A percentile compares a stretch with the other conserved stretches of the same genome.
Conservation (phyloP, 306 rosid genomes). For the Ormosia semicastrata region DNA sequence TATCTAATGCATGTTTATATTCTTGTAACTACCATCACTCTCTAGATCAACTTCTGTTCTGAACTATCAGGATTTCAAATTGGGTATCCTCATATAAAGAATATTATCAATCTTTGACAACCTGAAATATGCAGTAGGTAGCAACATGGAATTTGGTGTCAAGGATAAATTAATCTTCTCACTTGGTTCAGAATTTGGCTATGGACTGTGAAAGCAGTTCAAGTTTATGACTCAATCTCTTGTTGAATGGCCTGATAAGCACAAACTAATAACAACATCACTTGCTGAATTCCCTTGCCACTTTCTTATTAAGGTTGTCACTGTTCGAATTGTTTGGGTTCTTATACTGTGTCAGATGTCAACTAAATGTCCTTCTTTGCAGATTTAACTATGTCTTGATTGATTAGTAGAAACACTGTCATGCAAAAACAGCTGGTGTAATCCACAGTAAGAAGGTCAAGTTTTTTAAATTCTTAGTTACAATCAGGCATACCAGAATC, state of each 20-base stretch:
- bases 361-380: background rate
- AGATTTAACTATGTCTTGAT: background rate
- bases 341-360: constrained; percentile 6
- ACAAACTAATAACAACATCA: background rate
- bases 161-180: background rate
- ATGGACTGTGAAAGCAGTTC: background rate
- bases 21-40: constrained; percentile 34
- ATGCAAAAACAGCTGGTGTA: constrained; percentile 5
- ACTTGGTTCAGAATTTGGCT: constrained; percentile 3
- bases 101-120: constrained; percentile 1
- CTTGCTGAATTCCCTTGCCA: background rate
- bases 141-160: background rate
- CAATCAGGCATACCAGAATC: background rate
- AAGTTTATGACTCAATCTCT: constrained; percentile 17
- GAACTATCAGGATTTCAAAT: constrained; percentile 12
- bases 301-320: constrained; percentile 8
- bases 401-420: background rate
- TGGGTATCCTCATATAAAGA: background rate
- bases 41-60: constrained; percentile 14
- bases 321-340: background rate
- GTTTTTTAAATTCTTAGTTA: background rate
- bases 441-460: background rate
- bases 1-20: constrained; percentile 36
- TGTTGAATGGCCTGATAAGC: background rate
- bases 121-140: background rate